Conservation (phyloP, 495 filamentous ascomycete genomes). For the Aspergillus ostianus region DNA sequence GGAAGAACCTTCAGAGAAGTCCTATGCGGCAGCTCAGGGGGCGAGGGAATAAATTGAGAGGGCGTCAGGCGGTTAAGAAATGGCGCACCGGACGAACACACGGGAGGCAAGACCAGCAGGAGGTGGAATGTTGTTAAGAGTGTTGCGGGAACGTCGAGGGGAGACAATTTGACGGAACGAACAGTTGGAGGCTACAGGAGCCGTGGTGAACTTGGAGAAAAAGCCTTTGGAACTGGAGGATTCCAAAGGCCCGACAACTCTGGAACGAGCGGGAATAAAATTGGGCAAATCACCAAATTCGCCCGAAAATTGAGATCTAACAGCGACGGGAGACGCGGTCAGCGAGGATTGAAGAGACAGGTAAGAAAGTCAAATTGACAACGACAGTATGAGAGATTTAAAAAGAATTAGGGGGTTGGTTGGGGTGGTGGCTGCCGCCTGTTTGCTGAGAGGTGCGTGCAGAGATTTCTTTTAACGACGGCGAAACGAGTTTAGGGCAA, state of each 20-base stretch:
- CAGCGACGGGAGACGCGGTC: conserved; percentile 15
- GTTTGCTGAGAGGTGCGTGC: conserved; percentile 18
- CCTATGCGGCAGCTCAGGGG: conserved; percentile 97
- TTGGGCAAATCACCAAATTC: conserved; percentile 6
- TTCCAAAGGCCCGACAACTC: conserved; percentile 59
- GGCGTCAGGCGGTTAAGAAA: conserved; percentile 52
- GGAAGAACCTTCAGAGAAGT: conserved; percentile 93
- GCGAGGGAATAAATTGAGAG: conserved; percentile 52
- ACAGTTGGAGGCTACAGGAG: conserved; percentile 60
- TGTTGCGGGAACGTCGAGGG: conserved; percentile 56
- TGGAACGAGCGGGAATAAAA: conserved; percentile 14
- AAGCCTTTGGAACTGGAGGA: conserved; percentile 57
- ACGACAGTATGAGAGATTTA: conserved; percentile 24
- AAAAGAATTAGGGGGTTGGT: conserved; percentile 10
- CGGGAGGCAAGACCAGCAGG: conserved; percentile 64
- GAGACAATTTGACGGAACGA: conserved; percentile 79
- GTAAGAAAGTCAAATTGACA: background rate
- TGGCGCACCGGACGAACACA: conserved; percentile 53
- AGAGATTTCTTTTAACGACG: conserved; percentile 28
- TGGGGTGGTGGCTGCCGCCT: background rate
- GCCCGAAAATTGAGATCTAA: conserved; percentile 10
- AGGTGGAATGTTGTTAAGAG: conserved; percentile 68
- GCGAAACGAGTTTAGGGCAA: conserved; percentile 25
- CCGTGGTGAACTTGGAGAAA: conserved; percentile 58
- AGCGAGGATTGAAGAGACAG: conserved; percentile 2